Evolutionary conservation across 108 stramenopile genomes (phyloP).

Genomic region (Asterionellopsis glacialis): DNA sequence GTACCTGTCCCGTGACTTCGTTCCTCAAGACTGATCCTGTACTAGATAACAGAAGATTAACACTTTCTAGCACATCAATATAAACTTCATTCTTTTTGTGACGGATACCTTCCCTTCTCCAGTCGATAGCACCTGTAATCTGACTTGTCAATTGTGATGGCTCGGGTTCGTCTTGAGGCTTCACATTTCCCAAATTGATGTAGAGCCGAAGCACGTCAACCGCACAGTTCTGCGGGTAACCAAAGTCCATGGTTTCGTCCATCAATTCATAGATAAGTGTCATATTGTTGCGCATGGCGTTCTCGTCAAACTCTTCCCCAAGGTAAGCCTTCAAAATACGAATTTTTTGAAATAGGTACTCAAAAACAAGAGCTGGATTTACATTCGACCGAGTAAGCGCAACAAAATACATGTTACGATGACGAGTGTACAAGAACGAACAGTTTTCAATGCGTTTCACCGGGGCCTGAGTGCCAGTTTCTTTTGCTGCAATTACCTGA

Average conservation of each 20-base stretch:
- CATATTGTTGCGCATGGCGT: constrained; percentile 95
- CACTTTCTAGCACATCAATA: constrained; percentile 97
- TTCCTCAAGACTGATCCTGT: constrained; percentile 89
- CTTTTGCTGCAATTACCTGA: constrained; percentile 92
- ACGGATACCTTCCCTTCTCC: constrained; percentile 97
- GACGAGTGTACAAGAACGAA: constrained; percentile 96
- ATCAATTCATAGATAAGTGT: constrained; percentile 98
- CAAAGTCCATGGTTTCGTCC: constrained; percentile 99
- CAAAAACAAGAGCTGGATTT: constrained; percentile 96
- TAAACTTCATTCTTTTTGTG: constrained; percentile 99
- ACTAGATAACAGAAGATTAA: constrained; percentile 91
- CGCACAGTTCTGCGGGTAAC: constrained; percentile 98
- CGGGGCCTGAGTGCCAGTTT: constrained; percentile 92
- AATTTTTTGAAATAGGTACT: constrained; percentile 94
- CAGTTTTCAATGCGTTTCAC: constrained; percentile 92
- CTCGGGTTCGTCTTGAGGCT: constrained; percentile 75
- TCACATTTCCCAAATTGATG: constrained; percentile 93
- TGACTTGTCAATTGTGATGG: constrained; percentile 86
- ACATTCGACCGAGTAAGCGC: constrained; percentile 95
- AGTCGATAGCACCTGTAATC: constrained; percentile 99
- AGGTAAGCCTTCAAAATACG: constrained; percentile 96
- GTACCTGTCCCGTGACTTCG: constrained; percentile 94
- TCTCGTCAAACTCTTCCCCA: constrained; percentile 96
- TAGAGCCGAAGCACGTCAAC: constrained; percentile 96
- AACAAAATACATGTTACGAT: constrained; percentile 97